These are phyloP conservation scores for Zygotorulaspora florentina DNA, from an alignment of 805 yeast species.

Conservation along the genomic window DNA sequence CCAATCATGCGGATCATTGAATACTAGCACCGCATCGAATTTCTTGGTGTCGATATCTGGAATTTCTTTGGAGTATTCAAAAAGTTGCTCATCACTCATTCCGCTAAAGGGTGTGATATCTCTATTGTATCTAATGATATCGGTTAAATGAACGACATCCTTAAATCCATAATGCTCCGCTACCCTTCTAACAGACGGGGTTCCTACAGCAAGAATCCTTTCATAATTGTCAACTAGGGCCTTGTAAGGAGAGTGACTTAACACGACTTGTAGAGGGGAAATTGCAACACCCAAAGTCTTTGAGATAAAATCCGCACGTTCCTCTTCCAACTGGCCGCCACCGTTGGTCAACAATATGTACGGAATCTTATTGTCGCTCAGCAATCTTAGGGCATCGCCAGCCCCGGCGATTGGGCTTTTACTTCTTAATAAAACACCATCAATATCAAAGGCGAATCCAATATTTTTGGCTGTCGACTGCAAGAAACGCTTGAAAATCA, in stretches of 20 bases:
- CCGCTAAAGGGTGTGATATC: slow-evolving; percentile 74
- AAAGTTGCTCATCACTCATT: slow-evolving; percentile 50
- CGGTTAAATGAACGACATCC: slow-evolving; percentile 69
- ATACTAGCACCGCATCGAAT: slow-evolving; percentile 74
- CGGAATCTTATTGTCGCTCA: slow-evolving; percentile 58
- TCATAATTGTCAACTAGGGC: slow-evolving; percentile 50
- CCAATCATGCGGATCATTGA: slow-evolving; percentile 87
- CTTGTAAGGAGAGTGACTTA: slow-evolving; percentile 83
- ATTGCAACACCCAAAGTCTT: slow-evolving; percentile 41
- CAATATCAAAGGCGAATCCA: slow-evolving; percentile 49
- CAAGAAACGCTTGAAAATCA: slow-evolving; percentile 18
- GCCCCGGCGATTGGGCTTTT: slow-evolving; percentile 63
- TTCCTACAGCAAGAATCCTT: slow-evolving; percentile 82
- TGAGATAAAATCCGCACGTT: slow-evolving; percentile 53
- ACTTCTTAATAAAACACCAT: slow-evolving; percentile 84
- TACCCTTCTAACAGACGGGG: slow-evolving; percentile 58
- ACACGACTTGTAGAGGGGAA: slow-evolving; percentile 65
- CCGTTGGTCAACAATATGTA: slow-evolving; percentile 87
- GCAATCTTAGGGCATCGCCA: slow-evolving; percentile 49
- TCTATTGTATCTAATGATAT: slow-evolving; percentile 56
- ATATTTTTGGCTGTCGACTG: slow-evolving; percentile 17
- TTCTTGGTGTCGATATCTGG: slow-evolving; percentile 35
- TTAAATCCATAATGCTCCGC: slow-evolving; percentile 75
- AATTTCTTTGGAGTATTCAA: slow-evolving; percentile 35
- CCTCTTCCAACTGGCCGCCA: slow-evolving; percentile 70